These are phyloP conservation scores for Mucor racemosus DNA, from an alignment of 371 early-diverging fungal species.

Conservation along the genomic window DNA sequence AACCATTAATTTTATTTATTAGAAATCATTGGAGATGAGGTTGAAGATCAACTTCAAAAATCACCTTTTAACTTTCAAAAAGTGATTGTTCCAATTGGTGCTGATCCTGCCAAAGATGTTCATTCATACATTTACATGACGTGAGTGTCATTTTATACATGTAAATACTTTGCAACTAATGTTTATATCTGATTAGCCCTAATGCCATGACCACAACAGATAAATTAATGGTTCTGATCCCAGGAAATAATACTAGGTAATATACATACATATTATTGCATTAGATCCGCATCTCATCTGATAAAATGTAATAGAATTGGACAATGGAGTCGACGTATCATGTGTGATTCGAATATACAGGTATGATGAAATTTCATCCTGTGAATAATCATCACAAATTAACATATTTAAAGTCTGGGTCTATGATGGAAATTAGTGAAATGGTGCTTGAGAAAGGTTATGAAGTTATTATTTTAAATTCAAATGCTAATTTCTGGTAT, in stretches of 20 bases:
- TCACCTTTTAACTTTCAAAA: conserved; percentile 40
- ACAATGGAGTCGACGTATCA: conserved; percentile 49
- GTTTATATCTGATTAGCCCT: conserved; percentile 28
- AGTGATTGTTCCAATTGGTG: conserved; percentile 36
- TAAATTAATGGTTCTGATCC: conserved; percentile 45
- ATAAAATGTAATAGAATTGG: conserved; percentile 32
- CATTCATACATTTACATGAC: conserved; percentile 52
- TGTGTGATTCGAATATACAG: conserved; percentile 50
- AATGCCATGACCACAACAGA: conserved; percentile 51
- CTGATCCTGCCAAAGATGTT: conserved; percentile 37
- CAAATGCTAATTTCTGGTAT: conserved; percentile 51
- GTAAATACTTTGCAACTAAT: background rate
- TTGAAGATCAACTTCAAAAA: conserved; percentile 35
- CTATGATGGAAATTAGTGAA: conserved; percentile 40
- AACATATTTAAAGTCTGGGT: conserved; percentile 34
- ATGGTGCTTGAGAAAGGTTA: conserved; percentile 41
- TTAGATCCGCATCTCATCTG: background rate
- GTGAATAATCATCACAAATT: background rate
- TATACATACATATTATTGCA: background rate
- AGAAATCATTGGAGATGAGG: conserved; percentile 47
- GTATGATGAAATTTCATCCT: conserved; percentile 18
- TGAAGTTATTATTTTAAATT: conserved; percentile 50
- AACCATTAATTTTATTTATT: background rate
- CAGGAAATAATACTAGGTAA: conserved; percentile 49
- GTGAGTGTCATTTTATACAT: conserved; percentile 18